These are phyloP conservation scores for Drechslerella coelobrocha DNA, from an alignment of 2,329 filamentous ascomycete genomes.

Conservation along the genomic window DNA sequence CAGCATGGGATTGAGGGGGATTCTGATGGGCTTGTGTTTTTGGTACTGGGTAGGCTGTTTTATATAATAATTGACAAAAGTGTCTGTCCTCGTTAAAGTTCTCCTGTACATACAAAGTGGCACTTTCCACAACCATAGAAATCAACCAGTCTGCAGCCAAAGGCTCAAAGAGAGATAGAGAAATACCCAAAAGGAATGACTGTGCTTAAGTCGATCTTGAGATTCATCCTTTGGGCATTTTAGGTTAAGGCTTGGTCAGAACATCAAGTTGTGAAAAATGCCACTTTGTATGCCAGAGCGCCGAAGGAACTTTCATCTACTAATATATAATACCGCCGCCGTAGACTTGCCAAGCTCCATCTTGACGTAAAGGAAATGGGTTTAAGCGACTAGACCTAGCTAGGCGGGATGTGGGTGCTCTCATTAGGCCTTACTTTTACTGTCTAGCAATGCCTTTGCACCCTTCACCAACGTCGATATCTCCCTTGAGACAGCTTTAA, in stretches of 20 bases:
- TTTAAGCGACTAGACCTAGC: too few species aligned
- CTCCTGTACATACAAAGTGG: constrained; percentile 3
- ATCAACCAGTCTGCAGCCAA: constrained; percentile 2
- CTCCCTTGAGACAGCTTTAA: constrained; percentile 54
- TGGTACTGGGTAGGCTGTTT: too few species aligned
- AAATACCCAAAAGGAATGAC: neutral
- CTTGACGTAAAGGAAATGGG: too few species aligned
- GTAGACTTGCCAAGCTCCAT: too few species aligned
- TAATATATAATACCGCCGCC: too few species aligned
- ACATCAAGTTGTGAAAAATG: neutral
- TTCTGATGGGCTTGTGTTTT: neutral
- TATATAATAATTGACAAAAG: neutral
- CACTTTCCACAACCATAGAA: neutral
- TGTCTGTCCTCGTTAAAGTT: constrained; percentile 1
- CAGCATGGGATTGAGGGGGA: neutral
- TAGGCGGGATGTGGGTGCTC: too few species aligned
- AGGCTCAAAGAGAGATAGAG: too few species aligned
- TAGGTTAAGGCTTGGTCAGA: too few species aligned
- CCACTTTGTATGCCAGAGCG: neutral
- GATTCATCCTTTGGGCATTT: too few species aligned
- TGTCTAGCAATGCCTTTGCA: constrained; percentile 3
- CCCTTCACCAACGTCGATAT: constrained; percentile 50
- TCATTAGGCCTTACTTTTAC: constrained; percentile 2
- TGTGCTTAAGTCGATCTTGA: too few species aligned
- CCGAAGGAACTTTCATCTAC: neutral